Evolutionary conservation across 495 filamentous ascomycete species (phyloP), one percentile per base, ranked within the genome.

Genomic region (Recurvomyces mirabilis): DNA sequence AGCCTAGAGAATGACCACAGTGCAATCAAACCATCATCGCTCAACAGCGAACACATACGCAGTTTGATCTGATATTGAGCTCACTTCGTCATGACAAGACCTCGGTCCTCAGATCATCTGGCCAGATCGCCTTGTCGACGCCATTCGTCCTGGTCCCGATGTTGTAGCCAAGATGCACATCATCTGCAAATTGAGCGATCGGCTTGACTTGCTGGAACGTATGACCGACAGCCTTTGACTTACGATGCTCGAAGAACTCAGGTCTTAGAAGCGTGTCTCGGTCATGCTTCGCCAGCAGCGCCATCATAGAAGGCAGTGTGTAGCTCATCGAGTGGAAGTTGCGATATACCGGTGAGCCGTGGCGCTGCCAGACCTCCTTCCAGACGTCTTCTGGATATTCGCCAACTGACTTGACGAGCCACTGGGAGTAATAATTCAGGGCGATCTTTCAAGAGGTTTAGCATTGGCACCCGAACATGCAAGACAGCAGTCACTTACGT

Each of bases 381-480:
- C 60, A 63, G 20, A 61, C 42, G n/a, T 39, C 23, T 5, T 18
- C 9, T 0, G 56, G 54, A 33, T 63, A 63, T 5, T 34, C 41
- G 20, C 60, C 60, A 26, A 52, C 49, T 40, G 56, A 60, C 28
- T 55, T 52, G n/a, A 56, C 52, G 3, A 63, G 54, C 60, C 60
- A 61, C 43, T 61, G 59, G 14, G 51, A 56, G 46, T 63, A 63
- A 39, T 63, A 61, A 46, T 63, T 63, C 24, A 63, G 39, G 4
- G 60, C 48, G 41, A 56, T 30, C 60, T 61, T 7, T 29, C 7
- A 7, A 18, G 12, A 28, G n/a, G n/a, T n/a, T n/a, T n/a, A n/a
- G n/a, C n/a, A n/a, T n/a, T n/a, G n/a, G n/a, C n/a, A n/a, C n/a
- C n/a, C n/a, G n/a, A n/a, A n/a, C n/a, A n/a, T n/a, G n/a, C n/a